phyloP scores from a whole-genome alignment of 768 basidiomycete species.

The Auricularia auricula-judae region DNA sequence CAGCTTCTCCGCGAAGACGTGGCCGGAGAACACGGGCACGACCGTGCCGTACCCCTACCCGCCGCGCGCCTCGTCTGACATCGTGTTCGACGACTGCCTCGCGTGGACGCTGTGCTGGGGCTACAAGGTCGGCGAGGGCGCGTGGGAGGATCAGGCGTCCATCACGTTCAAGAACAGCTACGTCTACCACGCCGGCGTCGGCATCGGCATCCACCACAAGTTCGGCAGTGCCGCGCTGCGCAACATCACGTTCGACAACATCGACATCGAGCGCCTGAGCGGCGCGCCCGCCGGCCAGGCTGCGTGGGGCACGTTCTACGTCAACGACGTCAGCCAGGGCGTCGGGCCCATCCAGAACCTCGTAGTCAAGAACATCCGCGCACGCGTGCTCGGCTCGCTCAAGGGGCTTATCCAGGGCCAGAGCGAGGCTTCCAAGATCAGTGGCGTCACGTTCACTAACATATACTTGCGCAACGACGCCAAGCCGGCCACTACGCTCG shows the following conservation, averaged over 20 bases:
- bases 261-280: background rate
- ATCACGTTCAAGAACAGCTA: background rate
- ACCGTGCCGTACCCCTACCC: background rate
- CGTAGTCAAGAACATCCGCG: background rate
- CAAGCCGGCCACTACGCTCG: background rate
- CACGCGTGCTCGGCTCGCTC: background rate
- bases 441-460: background rate
- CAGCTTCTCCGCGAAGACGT: background rate
- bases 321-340: background rate
- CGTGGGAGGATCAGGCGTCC: background rate
- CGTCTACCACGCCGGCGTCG: background rate
- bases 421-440: background rate
- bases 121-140: background rate
- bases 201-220: background rate
- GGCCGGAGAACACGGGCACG: background rate
- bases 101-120: background rate
- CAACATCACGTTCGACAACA: background rate
- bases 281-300: background rate
- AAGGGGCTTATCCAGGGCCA: background rate
- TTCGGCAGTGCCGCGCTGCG: background rate
- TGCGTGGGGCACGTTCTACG: background rate
- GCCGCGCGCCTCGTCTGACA: background rate
- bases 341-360: background rate
- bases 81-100: background rate
- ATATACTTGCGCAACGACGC: background rate